Base-by-base conservation (phyloP, 768 basidiomycete genomes). In the Clitopilus passeckerianus region DNA sequence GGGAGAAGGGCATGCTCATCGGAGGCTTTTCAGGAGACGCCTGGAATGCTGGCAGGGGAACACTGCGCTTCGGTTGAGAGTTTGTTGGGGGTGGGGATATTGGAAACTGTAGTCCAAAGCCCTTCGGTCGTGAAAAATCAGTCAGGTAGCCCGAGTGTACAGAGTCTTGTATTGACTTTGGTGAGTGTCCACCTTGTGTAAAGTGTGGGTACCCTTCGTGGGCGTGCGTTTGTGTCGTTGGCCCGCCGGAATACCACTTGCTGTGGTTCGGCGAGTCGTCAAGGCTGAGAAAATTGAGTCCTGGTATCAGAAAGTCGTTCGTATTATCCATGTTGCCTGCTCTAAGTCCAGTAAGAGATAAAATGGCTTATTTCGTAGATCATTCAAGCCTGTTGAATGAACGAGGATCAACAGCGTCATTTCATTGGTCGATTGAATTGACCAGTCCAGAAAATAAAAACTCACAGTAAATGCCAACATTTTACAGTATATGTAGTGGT, bases 1-100 rank as follows among this genome's bases (percentile, higher is more conserved):
- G 53, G 46, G 14, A 18, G 50, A 23, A 52, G 43, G 7, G 56
- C 50, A 22, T 34, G 34, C 5, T 43, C n/a, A 56, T 60, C 41
- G 54, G 54, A 5, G 46, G 37, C 54, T 43, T 53, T 44, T 57
- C 53, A 14, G 53, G 35, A 44, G 60, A 59, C 12, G 58, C 34
- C 34, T 52, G 56, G 0, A 66, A 35, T 27, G 46, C 59, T 15
- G 71, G 71, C 33, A 72, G 41, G 2, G 67, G 68, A 1, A 72
- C 62, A 35, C 61, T 70, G 23, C 66, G 68, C 59, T 70, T 68
- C 18, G 64, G 68, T 59, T 64, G 61, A 7, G 66, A 68, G 44
- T 61, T 66, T 6, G 71, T 68, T 14, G 66, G 65, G 14, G 71
- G 70, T 1, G 68, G 71, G n/a, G 71, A 70, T 5, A 66, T 67